Evolutionary conservation across 345 rosid species (phyloP).

Genomic region (Corchorus olitorius): DNA sequence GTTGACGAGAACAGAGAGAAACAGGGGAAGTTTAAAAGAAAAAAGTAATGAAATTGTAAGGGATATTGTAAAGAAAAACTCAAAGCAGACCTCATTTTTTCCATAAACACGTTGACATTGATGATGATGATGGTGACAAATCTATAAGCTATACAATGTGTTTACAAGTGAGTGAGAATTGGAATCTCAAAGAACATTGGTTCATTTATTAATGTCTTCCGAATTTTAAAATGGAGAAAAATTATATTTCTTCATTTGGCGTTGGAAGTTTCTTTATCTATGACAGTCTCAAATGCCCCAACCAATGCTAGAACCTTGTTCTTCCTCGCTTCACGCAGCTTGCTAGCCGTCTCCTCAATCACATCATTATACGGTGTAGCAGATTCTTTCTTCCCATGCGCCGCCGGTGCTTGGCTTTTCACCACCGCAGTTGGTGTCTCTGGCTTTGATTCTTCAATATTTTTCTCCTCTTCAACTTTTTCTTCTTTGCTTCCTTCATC

Average conservation of each 20-base stretch:
- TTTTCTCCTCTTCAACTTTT: slow-evolving; percentile 10
- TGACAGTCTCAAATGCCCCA: slow-evolving; percentile 93
- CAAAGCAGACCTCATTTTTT: no score
- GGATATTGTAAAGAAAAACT: no score
- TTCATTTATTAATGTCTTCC: background rate
- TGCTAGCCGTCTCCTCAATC: slow-evolving; percentile 73
- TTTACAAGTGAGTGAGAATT: background rate
- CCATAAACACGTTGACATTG: background rate
- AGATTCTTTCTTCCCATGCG: slow-evolving; percentile 59
- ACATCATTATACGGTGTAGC: slow-evolving; percentile 77
- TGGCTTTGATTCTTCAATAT: slow-evolving; percentile 4
- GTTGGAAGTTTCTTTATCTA: slow-evolving; percentile 66
- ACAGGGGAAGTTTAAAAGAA: background rate
- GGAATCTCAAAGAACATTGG: background rate
- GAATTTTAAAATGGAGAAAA: background rate
- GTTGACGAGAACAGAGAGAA: background rate
- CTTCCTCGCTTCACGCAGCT: slow-evolving; percentile 67
- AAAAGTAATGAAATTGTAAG: no score
- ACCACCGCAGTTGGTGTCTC: slow-evolving; percentile 12
- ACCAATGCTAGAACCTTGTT: slow-evolving; percentile 86
- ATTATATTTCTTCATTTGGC: slow-evolving; percentile 32
- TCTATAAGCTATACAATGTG: slow-evolving; percentile 5
- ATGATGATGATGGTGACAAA: background rate
- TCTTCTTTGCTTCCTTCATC: slow-evolving; percentile 29
- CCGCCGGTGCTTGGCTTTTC: slow-evolving; percentile 30